Evolutionary conservation across 2,329 filamentous ascomycete genomes (phyloP), one percentile per base, ranked within the genome.

Genomic region (Epichloe sibirici): DNA sequence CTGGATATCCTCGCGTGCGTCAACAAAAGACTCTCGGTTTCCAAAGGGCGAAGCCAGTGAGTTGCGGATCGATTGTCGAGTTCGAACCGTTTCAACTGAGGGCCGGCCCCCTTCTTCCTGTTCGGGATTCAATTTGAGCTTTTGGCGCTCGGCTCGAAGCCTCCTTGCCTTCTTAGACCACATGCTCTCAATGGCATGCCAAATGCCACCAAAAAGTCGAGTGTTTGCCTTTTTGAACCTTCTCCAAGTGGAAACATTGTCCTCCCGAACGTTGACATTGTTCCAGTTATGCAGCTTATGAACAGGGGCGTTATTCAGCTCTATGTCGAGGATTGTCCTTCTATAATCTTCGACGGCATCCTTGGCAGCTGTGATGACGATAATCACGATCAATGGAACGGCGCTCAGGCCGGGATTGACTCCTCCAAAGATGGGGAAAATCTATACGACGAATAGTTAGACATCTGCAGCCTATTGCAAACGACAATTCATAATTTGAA

Each of bases 331-430:
- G 43, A 90, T 75, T 0, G 91, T 97, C 69, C 93, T 79, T 61
- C 93, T 81, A 74, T 89, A 97, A 71, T 98, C 93, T 70, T 98
- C 93, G 57, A 97, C 85, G 17, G 84, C 93, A 66, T 98, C 93
- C 69, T 97, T 98, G 67, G 96, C 79, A 31, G 89, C 84, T 2
- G 93, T 98, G 51, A 96, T 80, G 55, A 79, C 71, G 51, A 98
- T 76, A 69, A 98, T 97, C 63, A 95, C 85, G 59, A 98, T 96
- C 58, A 98, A 74, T 51, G 93, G 93, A 23, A 93, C 89, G 5
- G 91, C 83, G 64, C 90, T 91, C 43, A 98, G 75, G 42, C 87
- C 93, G 17, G 93, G 91, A 64, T 96, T 95, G 35, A 82, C 79
- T 57, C 86, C 90, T 62, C 93, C 93, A 65, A 98, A 98, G 58